Evolutionary conservation across 1,139 yeast genomes (phyloP), one percentile per base, ranked within the genome.

Genomic region (Debaryomycetaceae sp.): DNA sequence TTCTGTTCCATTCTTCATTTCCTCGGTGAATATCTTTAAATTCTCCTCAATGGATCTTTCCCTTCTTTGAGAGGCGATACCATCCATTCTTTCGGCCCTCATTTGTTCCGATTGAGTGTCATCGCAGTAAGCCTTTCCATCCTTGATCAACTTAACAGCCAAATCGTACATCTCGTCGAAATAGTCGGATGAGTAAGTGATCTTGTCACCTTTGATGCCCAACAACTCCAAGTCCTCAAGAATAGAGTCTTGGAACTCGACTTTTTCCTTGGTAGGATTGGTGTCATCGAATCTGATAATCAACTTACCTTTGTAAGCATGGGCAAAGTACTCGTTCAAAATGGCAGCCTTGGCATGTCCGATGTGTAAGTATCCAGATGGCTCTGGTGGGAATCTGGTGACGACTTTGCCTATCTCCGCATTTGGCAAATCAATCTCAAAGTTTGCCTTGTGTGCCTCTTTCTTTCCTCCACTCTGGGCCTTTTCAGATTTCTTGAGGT

Each of bases 291-390:
- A 90, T 68, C 97, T 81, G 59, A 89, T 82, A 61, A 89, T 87
- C 63, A 89, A 77, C 68, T 88, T 88, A 65, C 97, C 97, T 60
- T 89, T 84, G 76, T 88, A 88, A 58, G 80, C 83, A 55, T 87
- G 83, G 42, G 97, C 97, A 71, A 88, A 89, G 71, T 87, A 88
- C 69, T 89, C 89, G 74, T 89, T 89, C 61, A 89, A 76, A 48
- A 89, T 75, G 44, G 96, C 96, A 45, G 97, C 97, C 69, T 89
- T 89, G 50, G 96, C 96, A 63, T 89, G 97, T 53, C 97, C 97
- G 69, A 66, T 65, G 85, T 89, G 76, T 65, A 89, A 76, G 68
- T 87, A 89, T 75, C 97, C 97, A 72, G 93, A 84, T 42, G 81
- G 81, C 57, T 76, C 81, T 47, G 90, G 90, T 54, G 97, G 97